phyloP scores from a whole-genome alignment of 345 rosid species.

The Populus tremula region DNA sequence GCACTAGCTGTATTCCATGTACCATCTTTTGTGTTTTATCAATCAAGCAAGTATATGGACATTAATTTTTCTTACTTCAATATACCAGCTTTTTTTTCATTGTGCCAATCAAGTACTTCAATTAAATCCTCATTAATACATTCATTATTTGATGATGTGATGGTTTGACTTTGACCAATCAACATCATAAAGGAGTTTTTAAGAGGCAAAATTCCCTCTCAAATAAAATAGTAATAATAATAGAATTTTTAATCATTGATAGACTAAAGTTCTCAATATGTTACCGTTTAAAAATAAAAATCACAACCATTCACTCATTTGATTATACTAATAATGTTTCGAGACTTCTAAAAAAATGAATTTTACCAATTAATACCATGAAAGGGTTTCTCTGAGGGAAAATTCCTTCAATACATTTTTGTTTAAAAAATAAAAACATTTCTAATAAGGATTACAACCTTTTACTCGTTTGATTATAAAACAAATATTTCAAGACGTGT shows the following conservation, averaged over 20 bases:
- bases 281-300: not conserved
- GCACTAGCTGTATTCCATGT: not conserved
- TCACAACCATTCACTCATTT: not conserved
- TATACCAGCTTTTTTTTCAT: not conserved
- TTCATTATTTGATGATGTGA: not conserved
- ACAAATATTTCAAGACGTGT: not conserved
- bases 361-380: too few relatives aligned
- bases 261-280: not conserved
- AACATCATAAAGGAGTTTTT: not conserved
- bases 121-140: not conserved
- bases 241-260: not conserved
- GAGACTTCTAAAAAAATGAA: not conserved
- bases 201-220: not conserved
- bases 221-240: not conserved
- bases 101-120: not conserved
- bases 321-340: not conserved
- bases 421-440: too few relatives aligned
- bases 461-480: not conserved
- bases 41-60: not conserved
- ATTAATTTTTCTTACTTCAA: not conserved
- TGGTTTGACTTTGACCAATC: not conserved
- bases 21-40: not conserved
- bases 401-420: too few relatives aligned
- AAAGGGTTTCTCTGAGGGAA: too few relatives aligned
- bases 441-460: not conserved